Conservation (phyloP, 495 filamentous ascomycete species). For the Usnea hakonensis region DNA sequence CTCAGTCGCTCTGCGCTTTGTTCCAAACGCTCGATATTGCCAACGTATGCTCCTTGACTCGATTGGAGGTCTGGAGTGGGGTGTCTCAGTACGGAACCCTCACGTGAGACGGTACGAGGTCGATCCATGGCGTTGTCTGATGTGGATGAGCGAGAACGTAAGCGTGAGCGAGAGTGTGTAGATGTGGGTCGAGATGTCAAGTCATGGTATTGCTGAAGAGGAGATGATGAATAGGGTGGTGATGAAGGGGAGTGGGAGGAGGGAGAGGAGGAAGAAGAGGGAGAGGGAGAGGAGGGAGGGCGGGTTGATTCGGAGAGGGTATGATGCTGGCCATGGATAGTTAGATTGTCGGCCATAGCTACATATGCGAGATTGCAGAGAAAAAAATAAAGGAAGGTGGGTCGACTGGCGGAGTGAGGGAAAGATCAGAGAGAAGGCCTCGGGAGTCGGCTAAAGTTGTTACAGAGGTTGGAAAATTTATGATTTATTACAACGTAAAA, state of each 20-base stretch:
- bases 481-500: no score
- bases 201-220: background rate
- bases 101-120: conserved; percentile 53
- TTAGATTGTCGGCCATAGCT: conserved; percentile 42
- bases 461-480: no score
- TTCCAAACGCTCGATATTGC: conserved; percentile 77
- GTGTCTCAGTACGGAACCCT: conserved; percentile 56
- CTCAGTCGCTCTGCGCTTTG: conserved; percentile 74
- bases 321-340: conserved; percentile 38
- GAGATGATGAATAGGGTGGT: background rate
- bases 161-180: conserved; percentile 3
- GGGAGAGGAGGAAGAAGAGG: conserved; percentile 33
- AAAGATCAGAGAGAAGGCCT: no score
- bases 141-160: conserved; percentile 21
- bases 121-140: conserved; percentile 35
- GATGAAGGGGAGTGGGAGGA: conserved; percentile 3
- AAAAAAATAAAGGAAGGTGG: conserved; percentile 4
- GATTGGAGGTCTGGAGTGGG: conserved; percentile 70
- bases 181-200: background rate
- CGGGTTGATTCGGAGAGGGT: conserved; percentile 31
- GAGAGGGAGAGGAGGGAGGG: conserved; percentile 13
- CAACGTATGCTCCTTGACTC: conserved; percentile 62
- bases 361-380: background rate
- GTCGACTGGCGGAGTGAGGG: no score
- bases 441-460: no score